Percentiles rank a stretch among this genome's conserved stretches.
These are phyloP conservation scores for Coemansia javaensis DNA, from an alignment of 192 early-diverging fungal genomes.

Conservation along the genomic window DNA sequence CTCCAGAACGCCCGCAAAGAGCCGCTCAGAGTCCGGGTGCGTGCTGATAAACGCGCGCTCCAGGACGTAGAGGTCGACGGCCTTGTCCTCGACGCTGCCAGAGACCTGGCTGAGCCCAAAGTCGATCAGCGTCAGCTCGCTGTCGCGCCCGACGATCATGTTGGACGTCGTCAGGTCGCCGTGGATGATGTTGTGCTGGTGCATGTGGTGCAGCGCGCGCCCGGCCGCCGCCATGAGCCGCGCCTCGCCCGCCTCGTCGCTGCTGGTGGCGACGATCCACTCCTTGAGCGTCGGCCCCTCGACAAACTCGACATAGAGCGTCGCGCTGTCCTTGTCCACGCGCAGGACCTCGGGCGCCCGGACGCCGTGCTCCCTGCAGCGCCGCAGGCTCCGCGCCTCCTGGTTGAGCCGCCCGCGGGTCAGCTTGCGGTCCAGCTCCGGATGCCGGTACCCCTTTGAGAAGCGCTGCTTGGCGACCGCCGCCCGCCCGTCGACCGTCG, in stretches of 20 bases:
- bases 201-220: slow-evolving; percentile 68
- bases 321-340: slow-evolving; percentile 62
- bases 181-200: slow-evolving; percentile 82
- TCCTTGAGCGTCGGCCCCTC: slow-evolving; percentile 74
- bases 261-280: slow-evolving; percentile 48
- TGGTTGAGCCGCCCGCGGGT: slow-evolving; percentile 72
- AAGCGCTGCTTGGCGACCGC: slow-evolving; percentile 91
- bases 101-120: slow-evolving; percentile 93
- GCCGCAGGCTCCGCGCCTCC: slow-evolving; percentile 79
- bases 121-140: slow-evolving; percentile 73
- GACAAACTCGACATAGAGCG: slow-evolving; percentile 91
- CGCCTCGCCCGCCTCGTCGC: slow-evolving; percentile 12
- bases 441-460: slow-evolving; percentile 87
- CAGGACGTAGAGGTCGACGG: slow-evolving; percentile 98
- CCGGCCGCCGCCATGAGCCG: slow-evolving; percentile 58
- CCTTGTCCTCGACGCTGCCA: slow-evolving; percentile 86
- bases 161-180: slow-evolving; percentile 98
- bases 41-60: slow-evolving; percentile 90
- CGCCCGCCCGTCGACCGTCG: slow-evolving; percentile 27
- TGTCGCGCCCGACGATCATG: slow-evolving; percentile 63
- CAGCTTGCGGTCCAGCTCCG: slow-evolving; percentile 79
- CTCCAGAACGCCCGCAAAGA: slow-evolving; percentile 73
- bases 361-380: slow-evolving; percentile 67
- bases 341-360: slow-evolving; percentile 79
- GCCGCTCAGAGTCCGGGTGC: slow-evolving; percentile 75